Evolutionary conservation across 495 filamentous ascomycete species (phyloP).

Genomic region (Aspergillus sparsus): DNA sequence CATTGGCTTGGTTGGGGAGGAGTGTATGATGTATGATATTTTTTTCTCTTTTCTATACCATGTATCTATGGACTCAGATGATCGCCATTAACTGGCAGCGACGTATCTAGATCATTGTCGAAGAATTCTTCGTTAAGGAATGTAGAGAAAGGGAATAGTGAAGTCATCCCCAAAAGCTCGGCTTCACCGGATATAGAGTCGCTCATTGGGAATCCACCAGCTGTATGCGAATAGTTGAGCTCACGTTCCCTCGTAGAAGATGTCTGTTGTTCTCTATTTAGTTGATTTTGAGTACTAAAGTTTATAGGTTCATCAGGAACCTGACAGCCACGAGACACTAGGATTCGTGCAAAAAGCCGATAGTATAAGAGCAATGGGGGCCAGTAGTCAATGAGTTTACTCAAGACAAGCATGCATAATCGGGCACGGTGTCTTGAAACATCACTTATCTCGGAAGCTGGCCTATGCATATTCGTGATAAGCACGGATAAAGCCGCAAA

Average conservation of each 20-base stretch:
- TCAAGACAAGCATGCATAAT: constrained; percentile 26
- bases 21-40: background rate
- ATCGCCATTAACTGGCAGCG: background rate
- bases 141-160: constrained; percentile 6
- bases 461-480: constrained; percentile 24
- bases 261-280: background rate
- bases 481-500: constrained; percentile 24
- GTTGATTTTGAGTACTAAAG: background rate
- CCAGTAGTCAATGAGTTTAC: constrained; percentile 12
- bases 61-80: too few relatives aligned
- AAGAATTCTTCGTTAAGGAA: constrained; percentile 6
- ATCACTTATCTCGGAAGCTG: constrained; percentile 14
- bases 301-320: background rate
- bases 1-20: background rate
- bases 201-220: background rate
- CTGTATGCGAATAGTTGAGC: background rate
- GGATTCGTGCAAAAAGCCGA: constrained; percentile 11
- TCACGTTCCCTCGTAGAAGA: background rate
- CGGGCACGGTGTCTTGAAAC: constrained; percentile 27
- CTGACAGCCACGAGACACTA: constrained; percentile 1
- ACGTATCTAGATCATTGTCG: background rate
- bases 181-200: background rate
- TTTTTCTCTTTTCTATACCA: background rate
- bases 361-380: constrained; percentile 10
- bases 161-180: constrained; percentile 1